A percentile compares a stretch with the other conserved stretches of the same genome.
phyloP scores from a whole-genome alignment of 2,329 filamentous ascomycete species.

The Penicillium sp. region DNA sequence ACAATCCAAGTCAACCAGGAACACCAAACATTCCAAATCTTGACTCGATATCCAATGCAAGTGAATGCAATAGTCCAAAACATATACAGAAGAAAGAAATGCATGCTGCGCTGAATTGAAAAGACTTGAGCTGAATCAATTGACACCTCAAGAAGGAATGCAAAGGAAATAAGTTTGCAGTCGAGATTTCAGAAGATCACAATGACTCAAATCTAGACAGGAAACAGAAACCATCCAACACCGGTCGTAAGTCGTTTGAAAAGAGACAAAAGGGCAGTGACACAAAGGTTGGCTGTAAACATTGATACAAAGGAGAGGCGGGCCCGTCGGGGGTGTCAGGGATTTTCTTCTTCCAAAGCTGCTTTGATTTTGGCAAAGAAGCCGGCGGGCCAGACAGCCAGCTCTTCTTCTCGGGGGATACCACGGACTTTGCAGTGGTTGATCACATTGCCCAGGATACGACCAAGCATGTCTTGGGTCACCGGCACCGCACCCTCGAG shows the following conservation, averaged over 20 bases:
- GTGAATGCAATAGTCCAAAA: slow-evolving; percentile 5
- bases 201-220: slow-evolving; percentile 3
- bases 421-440: slow-evolving; percentile 54
- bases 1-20: background rate
- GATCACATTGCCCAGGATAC: slow-evolving; percentile 56
- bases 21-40: slow-evolving; percentile 10
- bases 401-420: slow-evolving; percentile 53
- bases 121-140: slow-evolving; percentile 2
- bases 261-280: slow-evolving; percentile 7
- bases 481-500: slow-evolving; percentile 45
- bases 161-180: slow-evolving; percentile 9
- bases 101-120: slow-evolving; percentile 18
- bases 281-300: slow-evolving; percentile 2
- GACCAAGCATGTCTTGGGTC: slow-evolving; percentile 54
- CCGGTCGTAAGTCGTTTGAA: slow-evolving; percentile 29
- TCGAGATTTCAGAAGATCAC: slow-evolving; percentile 15
- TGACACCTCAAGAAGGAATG: slow-evolving; percentile 5
- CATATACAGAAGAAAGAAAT: slow-evolving; percentile 17
- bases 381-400: slow-evolving; percentile 44
- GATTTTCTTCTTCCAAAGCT: slow-evolving; percentile 41
- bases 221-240: slow-evolving; percentile 17
- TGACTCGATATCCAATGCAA: slow-evolving; percentile 9
- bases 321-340: slow-evolving; percentile 23
- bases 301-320: slow-evolving; percentile 25
- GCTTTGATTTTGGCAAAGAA: slow-evolving; percentile 46